These are phyloP conservation scores for Rhytidiadelphus loreus DNA, from an alignment of 225 moss, liverwort and hornwort genomes.

Conservation along the genomic window DNA sequence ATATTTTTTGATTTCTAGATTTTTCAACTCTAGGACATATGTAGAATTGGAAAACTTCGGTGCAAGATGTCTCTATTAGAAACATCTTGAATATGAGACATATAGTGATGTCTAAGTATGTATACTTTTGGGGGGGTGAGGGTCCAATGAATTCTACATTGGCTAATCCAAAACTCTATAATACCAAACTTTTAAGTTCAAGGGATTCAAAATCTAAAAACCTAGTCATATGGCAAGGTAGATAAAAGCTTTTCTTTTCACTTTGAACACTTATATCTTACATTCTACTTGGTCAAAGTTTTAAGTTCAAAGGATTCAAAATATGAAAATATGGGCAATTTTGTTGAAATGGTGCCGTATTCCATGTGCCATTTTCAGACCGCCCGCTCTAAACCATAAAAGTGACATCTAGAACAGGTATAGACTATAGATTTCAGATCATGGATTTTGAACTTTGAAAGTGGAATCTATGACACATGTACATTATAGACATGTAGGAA, in stretches of 20 bases:
- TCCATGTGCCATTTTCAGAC: too few relatives aligned
- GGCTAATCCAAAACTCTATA: background rate
- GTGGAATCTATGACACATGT: too few relatives aligned
- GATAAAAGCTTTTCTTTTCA: background rate
- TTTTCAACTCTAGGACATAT: fast-evolving
- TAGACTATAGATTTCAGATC: too few relatives aligned
- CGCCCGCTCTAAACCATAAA: too few relatives aligned
- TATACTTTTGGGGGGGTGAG: fast-evolving
- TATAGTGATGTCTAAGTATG: fast-evolving
- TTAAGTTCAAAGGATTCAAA: background rate
- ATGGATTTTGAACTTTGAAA: too few relatives aligned
- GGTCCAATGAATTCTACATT: background rate
- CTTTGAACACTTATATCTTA: too few relatives aligned
- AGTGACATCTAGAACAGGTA: too few relatives aligned
- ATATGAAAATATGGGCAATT: background rate
- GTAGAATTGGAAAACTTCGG: fast-evolving
- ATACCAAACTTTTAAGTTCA: too few relatives aligned
- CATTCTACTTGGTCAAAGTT: background rate
- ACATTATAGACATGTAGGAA: too few relatives aligned
- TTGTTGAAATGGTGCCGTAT: too few relatives aligned
- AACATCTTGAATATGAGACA: background rate
- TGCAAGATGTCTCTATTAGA: background rate
- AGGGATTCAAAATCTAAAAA: background rate
- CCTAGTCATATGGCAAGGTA: fast-evolving
- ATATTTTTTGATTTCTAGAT: too few relatives aligned